These are phyloP conservation scores for Fraxinus albicans DNA, from an alignment of 305 asterid genomes.

Conservation along the genomic window DNA sequence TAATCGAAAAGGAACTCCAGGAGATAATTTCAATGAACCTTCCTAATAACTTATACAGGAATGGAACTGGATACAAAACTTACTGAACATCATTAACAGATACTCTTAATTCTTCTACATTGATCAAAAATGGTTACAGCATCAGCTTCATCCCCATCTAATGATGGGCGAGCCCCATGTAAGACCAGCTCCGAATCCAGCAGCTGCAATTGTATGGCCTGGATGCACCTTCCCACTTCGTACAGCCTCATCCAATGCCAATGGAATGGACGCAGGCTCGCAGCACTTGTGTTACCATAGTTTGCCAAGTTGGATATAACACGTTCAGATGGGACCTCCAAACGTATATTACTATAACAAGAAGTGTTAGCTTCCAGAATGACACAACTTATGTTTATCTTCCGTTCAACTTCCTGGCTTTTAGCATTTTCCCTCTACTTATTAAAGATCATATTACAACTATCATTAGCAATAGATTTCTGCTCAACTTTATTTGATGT, in stretches of 20 bases:
- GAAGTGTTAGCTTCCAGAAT: too few species aligned
- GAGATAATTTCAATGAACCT: constrained; percentile 16
- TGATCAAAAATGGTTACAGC: neutral
- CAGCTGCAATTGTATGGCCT: constrained; percentile 83
- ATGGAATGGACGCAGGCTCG: constrained; percentile 57
- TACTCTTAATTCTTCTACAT: neutral
- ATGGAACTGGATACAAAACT: constrained; percentile 12
- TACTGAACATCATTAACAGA: constrained; percentile 19
- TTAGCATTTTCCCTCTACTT: too few species aligned
- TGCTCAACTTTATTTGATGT: too few species aligned
- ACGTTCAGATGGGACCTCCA: constrained; percentile 63
- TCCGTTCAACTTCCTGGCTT: too few species aligned
- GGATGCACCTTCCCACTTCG: constrained; percentile 72
- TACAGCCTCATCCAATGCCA: constrained; percentile 94
- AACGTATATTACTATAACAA: neutral
- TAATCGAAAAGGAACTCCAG: neutral
- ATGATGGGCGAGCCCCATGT: constrained; percentile 92
- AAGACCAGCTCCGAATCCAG: constrained; percentile 98
- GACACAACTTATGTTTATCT: too few species aligned
- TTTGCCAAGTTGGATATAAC: constrained; percentile 86
- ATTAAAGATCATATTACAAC: too few species aligned
- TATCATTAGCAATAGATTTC: too few species aligned
- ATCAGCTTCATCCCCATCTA: constrained; percentile 66
- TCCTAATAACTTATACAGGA: neutral
- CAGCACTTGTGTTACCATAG: constrained; percentile 89